Conservation (phyloP, 441 rosid species). For the Populus tomentosa region DNA sequence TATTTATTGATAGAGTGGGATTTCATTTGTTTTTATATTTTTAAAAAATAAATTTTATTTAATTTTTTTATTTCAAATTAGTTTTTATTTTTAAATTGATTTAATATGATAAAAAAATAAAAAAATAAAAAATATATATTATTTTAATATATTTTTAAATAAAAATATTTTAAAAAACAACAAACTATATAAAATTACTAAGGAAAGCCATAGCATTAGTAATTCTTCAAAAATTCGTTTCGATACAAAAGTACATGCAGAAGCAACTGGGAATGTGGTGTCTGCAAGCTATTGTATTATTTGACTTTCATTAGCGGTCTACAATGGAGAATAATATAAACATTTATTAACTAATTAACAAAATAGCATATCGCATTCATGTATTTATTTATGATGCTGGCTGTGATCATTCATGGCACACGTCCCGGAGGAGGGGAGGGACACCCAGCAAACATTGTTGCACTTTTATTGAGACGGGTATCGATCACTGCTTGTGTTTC, state of each 20-base stretch:
- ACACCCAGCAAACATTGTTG: background rate
- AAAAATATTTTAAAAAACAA: too few species aligned
- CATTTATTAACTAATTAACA: background rate
- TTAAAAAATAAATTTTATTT: too few species aligned
- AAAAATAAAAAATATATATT: too few species aligned
- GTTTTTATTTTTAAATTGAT: too few species aligned
- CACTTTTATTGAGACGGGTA: too few species aligned
- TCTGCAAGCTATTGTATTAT: background rate
- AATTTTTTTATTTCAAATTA: too few species aligned
- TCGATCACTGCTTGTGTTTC: too few species aligned
- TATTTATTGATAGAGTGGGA: too few species aligned
- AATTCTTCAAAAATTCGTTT: background rate
- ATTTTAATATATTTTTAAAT: too few species aligned
- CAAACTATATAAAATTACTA: too few species aligned
- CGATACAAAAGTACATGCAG: background rate
- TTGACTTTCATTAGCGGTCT: background rate
- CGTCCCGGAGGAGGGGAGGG: background rate
- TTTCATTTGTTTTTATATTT: too few species aligned
- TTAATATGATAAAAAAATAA: too few species aligned
- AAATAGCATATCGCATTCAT: background rate
- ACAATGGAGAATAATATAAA: background rate
- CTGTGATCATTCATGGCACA: background rate
- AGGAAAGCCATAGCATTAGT: background rate
- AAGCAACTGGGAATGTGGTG: background rate
- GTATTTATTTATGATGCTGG: background rate